Base-by-base conservation (phyloP, 176 grass and related monocot species). In the Hordeum vulgare region DNA sequence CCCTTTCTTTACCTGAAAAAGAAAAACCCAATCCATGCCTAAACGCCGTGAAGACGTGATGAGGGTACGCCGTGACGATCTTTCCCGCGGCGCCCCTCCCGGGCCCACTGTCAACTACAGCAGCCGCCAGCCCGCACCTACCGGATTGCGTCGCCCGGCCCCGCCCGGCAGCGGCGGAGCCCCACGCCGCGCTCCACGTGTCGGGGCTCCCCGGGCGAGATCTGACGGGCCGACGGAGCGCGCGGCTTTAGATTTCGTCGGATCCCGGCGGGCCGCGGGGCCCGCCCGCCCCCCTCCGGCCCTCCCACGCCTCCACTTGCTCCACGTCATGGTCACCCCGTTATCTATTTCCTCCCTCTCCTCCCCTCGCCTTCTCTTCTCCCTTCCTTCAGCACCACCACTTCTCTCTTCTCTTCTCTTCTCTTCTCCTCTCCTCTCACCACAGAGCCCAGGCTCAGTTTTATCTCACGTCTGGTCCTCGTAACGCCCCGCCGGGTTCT, bases 241-340 rank as follows among this genome's bases (percentile, higher is more conserved):
- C 71, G 66, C 71, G 87, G 89, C 87, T 90, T 87, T 98, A 86
- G 93, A 98, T 98, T 79, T 95, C 83, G 80, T 80, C 89, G 74
- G 57, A 71, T 88, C 84, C 45, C 13, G 24, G 23, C 11, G 9
- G 42, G 71, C 17, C 31, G 33, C 24, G n/a, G 66, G 90, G 5
- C 84, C 92, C 79, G 2, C 62, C 40, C 9, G 64, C 31, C 61
- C 69, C 68, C 70, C 63, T 37, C 42, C 47, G 47, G 47, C 47
- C 10, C 75, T 90, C 47, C 89, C 49, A 6, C 84, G 83, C 87
- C 96, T 87, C 87, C 86, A 87, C 82, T 91, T 93, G 65, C 78
- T 83, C 96, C 93, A 98, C 80, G 93, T 95, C 91, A 86, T 42
- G 61, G 33, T 20, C 44, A 1, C 13, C 74, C 75, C 70, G 70